These are phyloP conservation scores for Sugiyamaella pinicola DNA, from an alignment of 1,139 yeast genomes.

Conservation along the genomic window DNA sequence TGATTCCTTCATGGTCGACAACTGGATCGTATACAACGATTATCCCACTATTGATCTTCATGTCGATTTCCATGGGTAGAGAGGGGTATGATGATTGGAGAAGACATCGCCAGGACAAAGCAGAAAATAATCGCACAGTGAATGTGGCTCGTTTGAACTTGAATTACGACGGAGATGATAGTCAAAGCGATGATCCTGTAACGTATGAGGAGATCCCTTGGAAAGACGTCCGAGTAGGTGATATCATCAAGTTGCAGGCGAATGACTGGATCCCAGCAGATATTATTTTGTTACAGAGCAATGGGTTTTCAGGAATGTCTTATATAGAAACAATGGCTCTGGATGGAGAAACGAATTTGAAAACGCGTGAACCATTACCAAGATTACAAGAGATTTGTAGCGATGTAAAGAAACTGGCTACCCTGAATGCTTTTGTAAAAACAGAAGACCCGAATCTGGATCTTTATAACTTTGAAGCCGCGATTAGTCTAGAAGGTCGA, in stretches of 20 bases:
- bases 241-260: conserved; percentile 66
- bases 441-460: conserved; percentile 92
- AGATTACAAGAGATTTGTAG: conserved; percentile 56
- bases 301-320: conserved; percentile 68
- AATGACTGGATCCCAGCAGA: conserved; percentile 97
- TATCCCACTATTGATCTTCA: conserved; percentile 80
- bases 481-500: conserved; percentile 45
- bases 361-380: conserved; percentile 67
- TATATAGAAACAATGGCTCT: conserved; percentile 95
- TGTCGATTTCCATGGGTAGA: conserved; percentile 86
- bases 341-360: conserved; percentile 94
- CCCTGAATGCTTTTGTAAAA: conserved; percentile 52
- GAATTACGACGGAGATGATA: conserved; percentile 25
- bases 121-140: conserved; percentile 71
- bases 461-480: conserved; percentile 89
- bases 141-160: conserved; percentile 41
- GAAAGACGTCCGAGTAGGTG: conserved; percentile 85
- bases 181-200: conserved; percentile 29
- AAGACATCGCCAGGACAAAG: conserved; percentile 81
- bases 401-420: conserved; percentile 55
- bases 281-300: conserved; percentile 66
- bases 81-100: conserved; percentile 94
- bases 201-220: conserved; percentile 53
- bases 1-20: conserved; percentile 97
- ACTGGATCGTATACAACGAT: conserved; percentile 97